Percentiles rank a stretch among this genome's conserved stretches.
phyloP scores from a whole-genome alignment of 441 rosid species.

The Croton laevigatus region DNA sequence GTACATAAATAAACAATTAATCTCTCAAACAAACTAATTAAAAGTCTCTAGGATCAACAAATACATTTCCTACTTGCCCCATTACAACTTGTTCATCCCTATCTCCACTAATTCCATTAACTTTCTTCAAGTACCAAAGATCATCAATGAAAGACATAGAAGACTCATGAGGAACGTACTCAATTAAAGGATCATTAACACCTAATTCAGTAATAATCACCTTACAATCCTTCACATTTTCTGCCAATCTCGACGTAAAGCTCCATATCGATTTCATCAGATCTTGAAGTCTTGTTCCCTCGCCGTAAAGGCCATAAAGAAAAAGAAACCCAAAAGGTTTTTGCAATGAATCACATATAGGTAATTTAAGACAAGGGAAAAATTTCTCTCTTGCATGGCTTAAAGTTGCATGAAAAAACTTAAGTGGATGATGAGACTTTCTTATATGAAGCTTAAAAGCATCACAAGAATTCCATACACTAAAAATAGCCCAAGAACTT shows the following conservation, averaged over 20 bases:
- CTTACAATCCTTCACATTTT: conserved; percentile 38
- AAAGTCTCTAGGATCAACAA: conserved; percentile 60
- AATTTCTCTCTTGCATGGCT: conserved; percentile 39
- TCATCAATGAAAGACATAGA: conserved; percentile 41
- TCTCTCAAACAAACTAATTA: conserved; percentile 15
- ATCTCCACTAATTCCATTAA: conserved; percentile 14
- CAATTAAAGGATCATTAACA: conserved; percentile 41
- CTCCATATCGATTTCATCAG: conserved; percentile 42
- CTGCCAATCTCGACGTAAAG: conserved; percentile 41
- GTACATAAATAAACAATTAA: background rate
- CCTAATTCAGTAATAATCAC: conserved; percentile 42
- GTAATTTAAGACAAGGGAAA: conserved; percentile 39
- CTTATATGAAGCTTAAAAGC: conserved; percentile 34
- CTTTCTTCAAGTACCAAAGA: conserved; percentile 54
- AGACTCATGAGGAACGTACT: conserved; percentile 32
- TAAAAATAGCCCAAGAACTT: conserved; percentile 46
- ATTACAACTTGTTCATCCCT: conserved; percentile 14
- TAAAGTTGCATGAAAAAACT: conserved; percentile 31
- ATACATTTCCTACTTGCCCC: conserved; percentile 43
- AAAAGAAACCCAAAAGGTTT: conserved; percentile 47
- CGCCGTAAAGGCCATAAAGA: conserved; percentile 44
- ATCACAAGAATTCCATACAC: conserved; percentile 57
- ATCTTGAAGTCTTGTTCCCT: conserved; percentile 47
- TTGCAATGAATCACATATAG: conserved; percentile 28
- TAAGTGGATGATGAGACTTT: conserved; percentile 27